Evolutionary conservation across 2,329 filamentous ascomycete species (phyloP), one percentile per base, ranked within the genome.

Genomic region (Arthrobotrys pseudoclavata): DNA sequence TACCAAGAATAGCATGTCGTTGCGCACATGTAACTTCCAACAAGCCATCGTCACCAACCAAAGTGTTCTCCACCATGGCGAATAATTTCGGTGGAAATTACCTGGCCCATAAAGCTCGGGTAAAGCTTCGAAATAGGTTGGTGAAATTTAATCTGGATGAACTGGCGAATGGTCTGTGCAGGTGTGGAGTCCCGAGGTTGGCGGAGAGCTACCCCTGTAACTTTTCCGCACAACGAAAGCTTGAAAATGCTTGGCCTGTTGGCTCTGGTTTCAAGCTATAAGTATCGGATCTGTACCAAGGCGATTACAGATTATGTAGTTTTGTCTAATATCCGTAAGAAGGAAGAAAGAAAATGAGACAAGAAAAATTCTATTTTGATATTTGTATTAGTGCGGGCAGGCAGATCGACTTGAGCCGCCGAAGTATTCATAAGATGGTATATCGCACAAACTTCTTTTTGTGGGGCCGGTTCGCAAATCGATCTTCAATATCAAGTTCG

Each of bases 1-100:
- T 42, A 57, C 64, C 64, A 68, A 68, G 50, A 53, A 53, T 57
- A 68, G 52, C 34, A 68, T 37, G 26, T 66, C 26, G 62, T 53
- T 52, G 62, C 29, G 62, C 62, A 66, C 62, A 20, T 52, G 42
- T 48, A 66, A 37, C 62, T 66, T 50, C 29, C 62, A 34, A 50
- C 42, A 48, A 64, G 24, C 24, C 7, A 26, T n/a, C 13, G 42
- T 64, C 42, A 34, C 26, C 40, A 64, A 57, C 40, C 52, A 34
- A 53, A 12, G 18, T 40, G 29, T 18, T 18, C 34, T 40, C 20
- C 31, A n/a, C 10, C n/a, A 60, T 42, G 55, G 55, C 55, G 34
- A 26, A 60, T 18, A 57, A 42, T 15, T 15, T 60, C 18, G 34
- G 55, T 24, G 55, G 31, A 60, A 42, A 60, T 60, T 42, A 18